phyloP scores from a whole-genome alignment of 306 rosid species.

The Rubus parviflorus region DNA sequence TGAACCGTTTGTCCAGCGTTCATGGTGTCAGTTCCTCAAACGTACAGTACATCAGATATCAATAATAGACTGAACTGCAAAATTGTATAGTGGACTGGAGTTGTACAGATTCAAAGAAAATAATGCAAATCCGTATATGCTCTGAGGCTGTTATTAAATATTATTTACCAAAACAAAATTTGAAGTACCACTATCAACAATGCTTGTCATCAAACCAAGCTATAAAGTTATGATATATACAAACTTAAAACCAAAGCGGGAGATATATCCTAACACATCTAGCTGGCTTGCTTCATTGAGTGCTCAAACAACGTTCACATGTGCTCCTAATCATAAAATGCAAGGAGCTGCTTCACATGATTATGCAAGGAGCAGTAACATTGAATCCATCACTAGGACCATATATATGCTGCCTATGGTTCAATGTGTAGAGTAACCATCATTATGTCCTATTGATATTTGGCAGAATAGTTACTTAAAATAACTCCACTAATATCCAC shows the following conservation, averaged over 20 bases:
- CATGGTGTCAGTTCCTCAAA: neutral
- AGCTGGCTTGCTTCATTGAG: neutral
- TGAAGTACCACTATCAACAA: conserved; percentile 2
- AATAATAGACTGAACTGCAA: neutral
- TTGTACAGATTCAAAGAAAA: neutral
- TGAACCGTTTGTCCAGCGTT: neutral
- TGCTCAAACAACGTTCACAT: conserved; percentile 38
- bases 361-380: conserved; percentile 76
- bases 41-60: neutral
- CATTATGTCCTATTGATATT: neutral
- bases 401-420: neutral
- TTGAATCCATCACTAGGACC: conserved; percentile 64
- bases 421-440: neutral
- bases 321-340: conserved; percentile 77
- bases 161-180: neutral
- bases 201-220: neutral
- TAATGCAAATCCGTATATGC: neutral
- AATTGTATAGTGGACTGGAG: neutral
- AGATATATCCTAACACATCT: conserved; percentile 16
- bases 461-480: neutral
- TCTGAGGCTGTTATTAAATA: neutral
- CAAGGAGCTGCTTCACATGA: conserved; percentile 88
- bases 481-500: neutral
- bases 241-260: neutral
- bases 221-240: neutral